phyloP scores from a whole-genome alignment of 257 asterid genomes.

The Nicotiana tomentosiformis region DNA sequence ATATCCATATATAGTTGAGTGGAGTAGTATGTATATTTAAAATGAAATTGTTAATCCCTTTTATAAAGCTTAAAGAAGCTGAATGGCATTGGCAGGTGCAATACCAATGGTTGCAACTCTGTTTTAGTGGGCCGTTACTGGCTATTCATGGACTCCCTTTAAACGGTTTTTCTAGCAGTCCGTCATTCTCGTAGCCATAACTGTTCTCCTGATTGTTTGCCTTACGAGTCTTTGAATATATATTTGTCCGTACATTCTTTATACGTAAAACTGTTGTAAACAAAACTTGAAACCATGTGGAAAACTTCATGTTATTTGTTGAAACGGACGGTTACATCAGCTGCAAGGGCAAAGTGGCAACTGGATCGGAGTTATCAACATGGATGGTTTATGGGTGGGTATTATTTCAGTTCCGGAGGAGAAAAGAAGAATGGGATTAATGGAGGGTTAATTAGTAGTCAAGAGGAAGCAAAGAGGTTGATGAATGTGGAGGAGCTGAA shows the following conservation, averaged over 20 bases:
- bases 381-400: neutral
- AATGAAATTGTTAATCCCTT: too few species aligned
- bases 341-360: neutral
- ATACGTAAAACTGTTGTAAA: neutral
- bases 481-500: slow-evolving; percentile 78
- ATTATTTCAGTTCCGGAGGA: slow-evolving; percentile 22
- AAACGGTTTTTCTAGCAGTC: neutral
- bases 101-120: neutral
- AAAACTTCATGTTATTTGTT: slow-evolving; percentile 31
- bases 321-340: slow-evolving; percentile 22
- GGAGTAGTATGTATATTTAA: too few species aligned
- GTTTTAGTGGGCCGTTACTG: neutral
- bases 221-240: neutral
- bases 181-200: too few species aligned
- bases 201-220: too few species aligned
- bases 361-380: neutral
- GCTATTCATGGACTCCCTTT: neutral
- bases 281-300: slow-evolving; percentile 32
- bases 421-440: neutral
- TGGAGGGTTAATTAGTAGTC: slow-evolving; percentile 29
- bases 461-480: slow-evolving; percentile 73
- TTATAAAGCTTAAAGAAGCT: neutral
- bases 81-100: neutral
- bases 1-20: too few species aligned
- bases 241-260: too few species aligned